Evolutionary conservation across 495 filamentous ascomycete species (phyloP), one percentile per base, ranked within the genome.

Genomic region (Aspergillus mulundensis): DNA sequence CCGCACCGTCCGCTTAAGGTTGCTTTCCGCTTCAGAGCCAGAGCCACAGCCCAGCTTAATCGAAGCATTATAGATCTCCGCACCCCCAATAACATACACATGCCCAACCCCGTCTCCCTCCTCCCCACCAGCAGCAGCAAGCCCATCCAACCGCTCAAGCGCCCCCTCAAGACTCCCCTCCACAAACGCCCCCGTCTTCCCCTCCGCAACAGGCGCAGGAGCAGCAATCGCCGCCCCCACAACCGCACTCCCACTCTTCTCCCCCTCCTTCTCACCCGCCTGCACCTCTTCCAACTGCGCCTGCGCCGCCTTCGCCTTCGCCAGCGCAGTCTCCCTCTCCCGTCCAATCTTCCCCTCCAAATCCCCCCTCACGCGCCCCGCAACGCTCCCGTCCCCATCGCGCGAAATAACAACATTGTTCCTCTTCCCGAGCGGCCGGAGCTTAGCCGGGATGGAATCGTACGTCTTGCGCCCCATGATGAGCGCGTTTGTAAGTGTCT

Each of bases 401-500:
- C 87, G 76, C 32, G 83, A 86, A 48, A 98, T 67, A 44, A 98
- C 84, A 10, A 96, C 80, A 61, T 90, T 97, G 5, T 87, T 68
- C 23, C 94, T 70, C 21, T 81, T 89, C 44, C 80, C 85, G 12
- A 98, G 74, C 28, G 94, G 94, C n/a, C 91, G 80, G 62, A 91
- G 87, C 12, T 72, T 74, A 0, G 70, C 62, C 2, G 93, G 93
- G 4, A 98, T 90, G 42, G 83, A 87, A 24, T 93, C 88, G 85
- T 91, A 98, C 0, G 94, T 97, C 71, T 94, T 96, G 59, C 94
- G 88, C 46, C 94, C 94, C 93, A 98, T 98, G 64, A 98, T 86
- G 21, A 98, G 86, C 0, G 87, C 88, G 65, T 97, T 98, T 0
- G 70, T 70, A 4, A 34, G 3, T 18, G 7, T 25, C 14, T 38